These are phyloP conservation scores for Coemansia sp. DNA, from an alignment of 192 early-diverging fungal genomes.

Conservation along the genomic window DNA sequence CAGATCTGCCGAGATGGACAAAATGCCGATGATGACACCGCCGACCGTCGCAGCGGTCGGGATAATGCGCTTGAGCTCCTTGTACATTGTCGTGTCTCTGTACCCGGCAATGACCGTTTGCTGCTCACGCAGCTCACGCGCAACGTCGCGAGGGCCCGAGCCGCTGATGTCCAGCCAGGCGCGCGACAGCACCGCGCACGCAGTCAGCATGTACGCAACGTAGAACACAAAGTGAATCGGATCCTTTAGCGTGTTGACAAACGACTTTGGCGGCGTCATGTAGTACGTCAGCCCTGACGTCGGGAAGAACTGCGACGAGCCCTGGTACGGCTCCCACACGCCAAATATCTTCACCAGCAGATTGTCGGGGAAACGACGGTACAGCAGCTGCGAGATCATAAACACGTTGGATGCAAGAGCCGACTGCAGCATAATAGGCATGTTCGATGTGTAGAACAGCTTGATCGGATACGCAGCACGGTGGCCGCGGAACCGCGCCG, in stretches of 20 bases:
- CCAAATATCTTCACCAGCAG: slow-evolving; percentile 89
- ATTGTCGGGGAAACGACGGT: slow-evolving; percentile 97
- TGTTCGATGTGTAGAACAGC: slow-evolving; percentile 99
- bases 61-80: slow-evolving; percentile 99
- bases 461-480: slow-evolving; percentile 98
- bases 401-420: slow-evolving; percentile 95
- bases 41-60: slow-evolving; percentile 97
- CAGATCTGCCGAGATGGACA: slow-evolving; percentile 95
- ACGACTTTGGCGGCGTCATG: slow-evolving; percentile 91
- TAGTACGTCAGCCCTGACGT: slow-evolving; percentile 94
- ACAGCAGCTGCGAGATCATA: slow-evolving; percentile 98
- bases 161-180: slow-evolving; percentile 99
- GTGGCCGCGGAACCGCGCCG: slow-evolving; percentile 92
- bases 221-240: slow-evolving; percentile 96
- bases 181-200: slow-evolving; percentile 95
- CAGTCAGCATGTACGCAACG: slow-evolving; percentile 88
- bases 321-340: slow-evolving; percentile 95
- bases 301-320: slow-evolving; percentile 93
- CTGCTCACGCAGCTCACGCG: slow-evolving; percentile 97
- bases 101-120: slow-evolving; percentile 91
- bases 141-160: slow-evolving; percentile 96
- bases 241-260: slow-evolving; percentile 80
- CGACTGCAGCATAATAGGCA: slow-evolving; percentile 99
- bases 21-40: slow-evolving; percentile 91
- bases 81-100: slow-evolving; percentile 96